Base-by-base conservation (phyloP, 345 rosid genomes). In the Draba incana region DNA sequence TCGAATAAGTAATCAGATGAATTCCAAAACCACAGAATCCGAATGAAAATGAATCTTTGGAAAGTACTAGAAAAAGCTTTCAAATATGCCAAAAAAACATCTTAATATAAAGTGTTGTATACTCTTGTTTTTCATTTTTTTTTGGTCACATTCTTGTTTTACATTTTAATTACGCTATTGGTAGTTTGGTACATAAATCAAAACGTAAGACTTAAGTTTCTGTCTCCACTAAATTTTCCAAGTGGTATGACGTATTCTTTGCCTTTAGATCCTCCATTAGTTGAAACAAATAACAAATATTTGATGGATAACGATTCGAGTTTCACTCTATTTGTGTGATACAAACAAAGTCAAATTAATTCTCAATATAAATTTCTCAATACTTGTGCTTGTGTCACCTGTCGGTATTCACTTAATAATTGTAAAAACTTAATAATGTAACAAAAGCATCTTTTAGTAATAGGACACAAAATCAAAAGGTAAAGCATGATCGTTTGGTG, bases 281-380 rank as follows among this genome's bases (percentile, higher is more conserved):
- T 72, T 69, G 70, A 75, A 75, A 58, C 57, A 44, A 72, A 74
- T 60, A 82, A 70, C 58, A 75, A 78, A 63, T 62, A 76, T 71
- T 20, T 63, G 70, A 85, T 89, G 85, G 88, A 82, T 81, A 81
- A 80, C 82, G 90, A 84, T 82, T 82, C 81, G 49, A 74, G 66
- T 59, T 71, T 72, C 77, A 71, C 70, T 76, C 57, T 49, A 0
- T 20, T 43, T 60, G 67, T 44, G 73, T 74, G 78, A 74, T 38
- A 68, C 53, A 56, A 68, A 31, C 37, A 69, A 58, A 74, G 73
- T 54, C 64, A 54, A 74, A 38, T 53, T 70, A 35, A 66, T 50
- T 75, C 64, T 42, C 24, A 42, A 48, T 51, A 66, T 58, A 49
- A 66, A 58, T 58, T 43, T 59, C 14, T 41, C 46, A 28, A 20